phyloP scores from a whole-genome alignment of 2,329 filamentous ascomycete species.

The Calcarisporium arbuscula region DNA sequence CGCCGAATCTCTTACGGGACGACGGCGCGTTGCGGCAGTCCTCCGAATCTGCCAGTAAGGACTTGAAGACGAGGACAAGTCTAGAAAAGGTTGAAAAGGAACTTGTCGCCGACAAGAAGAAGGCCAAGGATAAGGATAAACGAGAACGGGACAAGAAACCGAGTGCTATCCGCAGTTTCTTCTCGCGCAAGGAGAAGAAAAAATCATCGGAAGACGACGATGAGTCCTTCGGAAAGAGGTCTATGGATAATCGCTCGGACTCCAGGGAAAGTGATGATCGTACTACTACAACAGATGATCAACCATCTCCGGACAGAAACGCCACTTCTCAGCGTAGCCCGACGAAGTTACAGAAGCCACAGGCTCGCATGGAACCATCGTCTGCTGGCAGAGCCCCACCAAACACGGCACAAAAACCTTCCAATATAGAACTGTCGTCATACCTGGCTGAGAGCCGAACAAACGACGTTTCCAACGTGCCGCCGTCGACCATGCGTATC shows the following conservation, averaged over 20 bases:
- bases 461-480: constrained; percentile 50
- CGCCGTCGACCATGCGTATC: constrained; percentile 51
- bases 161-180: constrained; percentile 52
- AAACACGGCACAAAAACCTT: constrained; percentile 21
- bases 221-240: constrained; percentile 55
- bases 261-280: constrained; percentile 37
- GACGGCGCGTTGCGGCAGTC: constrained; percentile 58
- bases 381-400: constrained; percentile 32
- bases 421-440: constrained; percentile 35
- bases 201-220: constrained; percentile 51
- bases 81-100: constrained; percentile 61
- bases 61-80: constrained; percentile 54
- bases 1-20: constrained; percentile 84
- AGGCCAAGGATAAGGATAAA: constrained; percentile 66
- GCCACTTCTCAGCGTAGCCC: constrained; percentile 45
- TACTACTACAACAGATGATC: constrained; percentile 34
- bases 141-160: constrained; percentile 64
- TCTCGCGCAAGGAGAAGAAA: constrained; percentile 58
- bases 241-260: constrained; percentile 47
- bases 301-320: constrained; percentile 39
- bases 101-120: constrained; percentile 60
- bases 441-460: constrained; percentile 37
- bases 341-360: constrained; percentile 67
- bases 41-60: constrained; percentile 35
- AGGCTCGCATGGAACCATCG: constrained; percentile 43